Conservation (phyloP, 2,329 filamentous ascomycete genomes). For the Penicillium oxalicum region DNA sequence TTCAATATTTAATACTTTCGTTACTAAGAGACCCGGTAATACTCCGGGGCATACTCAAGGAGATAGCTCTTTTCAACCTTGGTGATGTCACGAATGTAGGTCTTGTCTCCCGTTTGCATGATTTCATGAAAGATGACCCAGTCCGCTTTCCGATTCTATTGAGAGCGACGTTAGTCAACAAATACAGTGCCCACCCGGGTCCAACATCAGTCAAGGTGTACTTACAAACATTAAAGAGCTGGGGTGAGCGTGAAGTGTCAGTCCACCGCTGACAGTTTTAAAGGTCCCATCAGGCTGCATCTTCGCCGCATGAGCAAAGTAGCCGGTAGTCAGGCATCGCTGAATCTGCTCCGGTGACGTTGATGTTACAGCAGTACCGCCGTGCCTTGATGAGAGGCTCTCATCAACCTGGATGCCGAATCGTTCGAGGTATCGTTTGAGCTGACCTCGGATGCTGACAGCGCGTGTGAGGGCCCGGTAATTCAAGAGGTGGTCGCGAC, state of each 20-base stretch:
- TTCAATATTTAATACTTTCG: no score
- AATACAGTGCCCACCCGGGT: not conserved
- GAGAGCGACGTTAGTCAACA: not conserved
- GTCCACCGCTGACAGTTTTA: constrained; percentile 72
- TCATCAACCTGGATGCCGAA: constrained; percentile 70
- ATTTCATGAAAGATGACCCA: constrained; percentile 96
- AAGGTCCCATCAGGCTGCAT: constrained; percentile 94
- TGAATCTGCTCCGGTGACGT: constrained; percentile 67
- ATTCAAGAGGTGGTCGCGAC: constrained; percentile 78
- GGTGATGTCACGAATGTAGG: constrained; percentile 84
- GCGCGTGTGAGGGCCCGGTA: constrained; percentile 77
- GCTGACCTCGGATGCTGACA: constrained; percentile 77
- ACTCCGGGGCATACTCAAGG: constrained; percentile 78
- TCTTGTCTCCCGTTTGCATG: constrained; percentile 82
- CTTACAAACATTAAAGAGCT: constrained; percentile 80
- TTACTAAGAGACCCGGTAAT: constrained; percentile 56
- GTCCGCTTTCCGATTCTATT: constrained; percentile 77
- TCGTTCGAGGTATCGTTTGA: constrained; percentile 79
- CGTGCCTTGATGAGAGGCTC: constrained; percentile 37
- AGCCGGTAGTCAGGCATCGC: constrained; percentile 79
- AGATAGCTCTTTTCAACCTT: constrained; percentile 93
- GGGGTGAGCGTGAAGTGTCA: constrained; percentile 78
- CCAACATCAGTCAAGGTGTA: constrained; percentile 13
- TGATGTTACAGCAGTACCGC: constrained; percentile 26
- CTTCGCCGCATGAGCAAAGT: constrained; percentile 85